phyloP scores from a whole-genome alignment of 345 rosid genomes.

The Camelina neglecta region DNA sequence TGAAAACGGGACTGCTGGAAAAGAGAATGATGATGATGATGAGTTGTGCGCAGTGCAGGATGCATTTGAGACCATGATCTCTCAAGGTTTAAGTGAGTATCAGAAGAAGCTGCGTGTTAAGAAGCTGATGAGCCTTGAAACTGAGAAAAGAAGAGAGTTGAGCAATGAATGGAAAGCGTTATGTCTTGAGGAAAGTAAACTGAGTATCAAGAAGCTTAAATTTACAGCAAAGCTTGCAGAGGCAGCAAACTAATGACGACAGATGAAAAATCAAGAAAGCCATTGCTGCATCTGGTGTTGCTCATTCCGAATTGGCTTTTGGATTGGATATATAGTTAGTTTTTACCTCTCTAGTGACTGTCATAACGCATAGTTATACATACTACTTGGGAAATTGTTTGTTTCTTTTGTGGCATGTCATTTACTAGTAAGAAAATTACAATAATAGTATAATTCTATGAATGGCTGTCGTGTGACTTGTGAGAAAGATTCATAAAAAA shows the following conservation, averaged over 20 bases:
- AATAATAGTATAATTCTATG: no score
- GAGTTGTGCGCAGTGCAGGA: slow-evolving; percentile 16
- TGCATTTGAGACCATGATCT: slow-evolving; percentile 33
- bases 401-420: neutral
- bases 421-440: no score
- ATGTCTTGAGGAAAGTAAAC: neutral
- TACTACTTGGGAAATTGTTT: neutral
- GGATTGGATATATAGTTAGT: neutral
- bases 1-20: neutral
- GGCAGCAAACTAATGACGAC: neutral
- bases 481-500: no score
- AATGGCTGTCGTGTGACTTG: no score
- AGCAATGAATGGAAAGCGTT: slow-evolving; percentile 32
- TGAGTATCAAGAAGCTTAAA: slow-evolving; percentile 30
- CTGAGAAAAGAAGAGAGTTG: slow-evolving; percentile 22
- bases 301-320: neutral
- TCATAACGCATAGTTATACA: neutral
- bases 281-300: slow-evolving; percentile 9
- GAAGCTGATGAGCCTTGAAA: slow-evolving; percentile 28
- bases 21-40: slow-evolving; percentile 21
- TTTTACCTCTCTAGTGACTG: neutral
- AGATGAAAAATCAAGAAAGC: slow-evolving; percentile 17
- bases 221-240: slow-evolving; percentile 31
- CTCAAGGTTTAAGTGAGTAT: slow-evolving; percentile 24
- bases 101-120: slow-evolving; percentile 21